Base-by-base conservation (phyloP, 1,284 basidiomycete species). In the Malassezia psittaci region DNA sequence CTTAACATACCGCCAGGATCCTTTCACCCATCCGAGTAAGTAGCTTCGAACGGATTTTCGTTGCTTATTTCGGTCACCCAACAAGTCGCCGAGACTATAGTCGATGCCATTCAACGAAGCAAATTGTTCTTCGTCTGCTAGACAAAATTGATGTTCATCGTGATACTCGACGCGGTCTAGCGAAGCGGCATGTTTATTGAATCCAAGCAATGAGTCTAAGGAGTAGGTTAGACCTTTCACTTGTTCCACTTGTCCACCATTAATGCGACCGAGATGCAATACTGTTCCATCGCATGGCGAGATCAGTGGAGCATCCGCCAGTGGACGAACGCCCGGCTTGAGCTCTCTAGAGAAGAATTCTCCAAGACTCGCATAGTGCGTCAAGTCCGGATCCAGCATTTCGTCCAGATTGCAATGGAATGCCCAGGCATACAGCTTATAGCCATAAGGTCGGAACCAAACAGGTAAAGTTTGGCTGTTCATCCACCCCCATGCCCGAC, bases 181-280 rank as follows among this genome's bases (percentile, higher is more conserved):
- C 2, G 63, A 51, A 40, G 66, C 59, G 5, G 69, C 66, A 13
- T 48, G 39, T 5, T 21, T 16, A 35, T 56, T 19, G 48, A 33
- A 19, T 29, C 65, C 65, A 1, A 96, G 83, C 0, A 98, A 79
- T 0, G 91, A 90, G 63, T 93, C 87, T 21, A 98, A 81, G 7
- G 90, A 94, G 72, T 96, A 96, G 0, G 90, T 96, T 62, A 94
- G 66, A 15, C 93, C 93, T 77, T 98, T 99, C 70, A 99, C 90
- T 77, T 96, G 91, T 75, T 96, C 91, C 41, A 98, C 88, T 32
- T 83, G 83, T 41, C 78, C 75, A 48, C 85, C 82, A 60, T 85
- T 83, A 63, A 98, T 88, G 2, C 83, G 83, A 24, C 93, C 94
- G 66, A 91, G 90, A 74, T 98, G 93, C 36, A 98, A 79, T 2